Conservation (phyloP, 805 yeast species). For the Candida nemodendra region DNA sequence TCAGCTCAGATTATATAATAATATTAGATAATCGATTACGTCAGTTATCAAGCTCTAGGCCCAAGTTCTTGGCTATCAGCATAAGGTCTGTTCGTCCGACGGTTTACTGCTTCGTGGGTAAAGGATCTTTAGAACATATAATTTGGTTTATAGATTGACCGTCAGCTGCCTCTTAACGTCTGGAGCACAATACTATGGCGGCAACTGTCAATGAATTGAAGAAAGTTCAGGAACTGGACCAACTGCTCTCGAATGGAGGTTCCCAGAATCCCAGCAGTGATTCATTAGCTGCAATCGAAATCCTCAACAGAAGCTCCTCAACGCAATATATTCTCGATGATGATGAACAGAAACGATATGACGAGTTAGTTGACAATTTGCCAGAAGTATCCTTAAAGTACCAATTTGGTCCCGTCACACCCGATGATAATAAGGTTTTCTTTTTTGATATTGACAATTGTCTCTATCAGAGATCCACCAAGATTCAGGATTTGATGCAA, state of each 20-base stretch:
- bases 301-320: conserved; percentile 12
- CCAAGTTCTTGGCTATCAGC: too few species aligned
- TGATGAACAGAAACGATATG: conserved; percentile 13
- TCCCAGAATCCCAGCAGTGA: conserved; percentile 4
- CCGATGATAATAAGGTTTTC: conserved; percentile 42
- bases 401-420: conserved; percentile 28
- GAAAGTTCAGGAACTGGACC: conserved; percentile 15
- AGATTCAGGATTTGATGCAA: conserved; percentile 86
- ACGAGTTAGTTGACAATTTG: conserved; percentile 14
- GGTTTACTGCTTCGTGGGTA: too few species aligned
- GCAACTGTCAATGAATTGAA: conserved; percentile 14
- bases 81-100: too few species aligned
- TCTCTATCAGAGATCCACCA: conserved; percentile 69
- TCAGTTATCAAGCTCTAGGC: too few species aligned
- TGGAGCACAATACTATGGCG: too few species aligned
- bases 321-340: conserved; percentile 14
- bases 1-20: too few species aligned
- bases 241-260: conserved; percentile 1
- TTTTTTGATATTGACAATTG: conserved; percentile 95
- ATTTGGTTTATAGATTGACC: too few species aligned
- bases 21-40: too few species aligned
- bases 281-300: conserved; percentile 9
- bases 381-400: conserved; percentile 31
- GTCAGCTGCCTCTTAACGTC: too few species aligned
- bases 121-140: too few species aligned